Percentiles rank a stretch among this genome's conserved stretches.
phyloP scores from a whole-genome alignment of 2,329 filamentous ascomycete genomes.

The Bipolaris gigantea region DNA sequence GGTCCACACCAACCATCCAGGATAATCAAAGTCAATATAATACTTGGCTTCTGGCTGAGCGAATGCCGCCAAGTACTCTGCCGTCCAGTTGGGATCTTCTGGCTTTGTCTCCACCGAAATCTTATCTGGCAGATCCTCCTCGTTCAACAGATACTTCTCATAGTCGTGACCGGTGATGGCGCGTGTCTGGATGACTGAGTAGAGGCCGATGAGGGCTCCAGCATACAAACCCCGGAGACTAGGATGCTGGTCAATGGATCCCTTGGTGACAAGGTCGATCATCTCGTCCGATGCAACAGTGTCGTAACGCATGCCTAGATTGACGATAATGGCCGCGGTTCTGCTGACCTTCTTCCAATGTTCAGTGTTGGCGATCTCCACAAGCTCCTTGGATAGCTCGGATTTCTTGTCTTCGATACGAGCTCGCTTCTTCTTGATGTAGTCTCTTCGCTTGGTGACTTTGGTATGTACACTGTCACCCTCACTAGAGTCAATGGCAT shows the following conservation, averaged over 20 bases:
- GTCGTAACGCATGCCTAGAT: conserved; percentile 89
- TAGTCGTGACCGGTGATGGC: conserved; percentile 86
- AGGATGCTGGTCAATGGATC: conserved; percentile 88
- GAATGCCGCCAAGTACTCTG: conserved; percentile 76
- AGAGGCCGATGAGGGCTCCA: conserved; percentile 73
- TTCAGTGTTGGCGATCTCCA: conserved; percentile 72
- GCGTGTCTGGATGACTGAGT: conserved; percentile 84
- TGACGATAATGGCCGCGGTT: conserved; percentile 87
- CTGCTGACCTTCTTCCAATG: conserved; percentile 97
- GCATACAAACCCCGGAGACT: conserved; percentile 79
- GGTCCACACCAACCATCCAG: conserved; percentile 96
- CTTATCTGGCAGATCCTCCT: conserved; percentile 76
- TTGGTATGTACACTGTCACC: conserved; percentile 60
- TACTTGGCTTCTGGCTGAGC: conserved; percentile 77
- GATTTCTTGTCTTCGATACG: conserved; percentile 84
- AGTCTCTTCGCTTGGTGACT: conserved; percentile 69
- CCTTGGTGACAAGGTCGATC: conserved; percentile 78
- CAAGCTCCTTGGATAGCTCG: conserved; percentile 77
- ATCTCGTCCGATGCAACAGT: conserved; percentile 79
- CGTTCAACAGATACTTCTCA: conserved; percentile 80
- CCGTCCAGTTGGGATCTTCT: conserved; percentile 76
- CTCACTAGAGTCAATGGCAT: conserved; percentile 38
- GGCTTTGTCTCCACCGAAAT: conserved; percentile 69
- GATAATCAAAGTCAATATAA: conserved; percentile 87
- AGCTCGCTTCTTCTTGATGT: conserved; percentile 72